Conservation (phyloP, 2,329 filamentous ascomycete species). For the Helicocarpus griseus region DNA sequence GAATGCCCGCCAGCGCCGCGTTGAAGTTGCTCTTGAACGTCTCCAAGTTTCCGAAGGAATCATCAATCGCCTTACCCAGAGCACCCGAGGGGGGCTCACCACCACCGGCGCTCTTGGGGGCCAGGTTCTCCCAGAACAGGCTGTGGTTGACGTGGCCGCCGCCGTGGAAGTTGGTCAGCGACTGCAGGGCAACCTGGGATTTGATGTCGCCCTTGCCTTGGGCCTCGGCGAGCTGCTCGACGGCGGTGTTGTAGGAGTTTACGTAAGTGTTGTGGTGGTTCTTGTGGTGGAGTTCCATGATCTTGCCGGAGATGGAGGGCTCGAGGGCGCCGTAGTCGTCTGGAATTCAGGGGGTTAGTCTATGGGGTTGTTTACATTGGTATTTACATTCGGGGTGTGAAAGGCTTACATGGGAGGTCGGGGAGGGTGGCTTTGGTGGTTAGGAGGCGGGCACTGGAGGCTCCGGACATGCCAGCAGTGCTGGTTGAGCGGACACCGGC, state of each 20-base stretch:
- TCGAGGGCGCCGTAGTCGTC: slow-evolving; percentile 97
- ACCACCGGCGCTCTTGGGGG: slow-evolving; percentile 51
- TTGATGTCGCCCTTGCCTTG: slow-evolving; percentile 45
- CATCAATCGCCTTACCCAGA: slow-evolving; percentile 49
- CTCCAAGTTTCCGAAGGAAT: slow-evolving; percentile 49
- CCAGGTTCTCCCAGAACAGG: slow-evolving; percentile 60
- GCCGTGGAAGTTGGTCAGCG: slow-evolving; percentile 56
- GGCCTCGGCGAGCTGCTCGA: slow-evolving; percentile 58
- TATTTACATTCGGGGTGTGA: background rate
- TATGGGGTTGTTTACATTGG: background rate
- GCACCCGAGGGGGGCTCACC: slow-evolving; percentile 52
- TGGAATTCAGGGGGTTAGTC: slow-evolving; percentile 30
- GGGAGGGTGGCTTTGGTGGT: slow-evolving; percentile 88
- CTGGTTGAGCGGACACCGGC: slow-evolving; percentile 46
- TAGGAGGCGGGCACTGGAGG: slow-evolving; percentile 66
- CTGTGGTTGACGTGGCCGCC: slow-evolving; percentile 55
- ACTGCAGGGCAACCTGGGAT: slow-evolving; percentile 50
- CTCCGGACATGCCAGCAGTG: slow-evolving; percentile 49
- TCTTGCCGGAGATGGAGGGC: slow-evolving; percentile 70
- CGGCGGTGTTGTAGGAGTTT: slow-evolving; percentile 72
- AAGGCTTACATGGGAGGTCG: slow-evolving; percentile 63
- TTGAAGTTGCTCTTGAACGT: slow-evolving; percentile 56
- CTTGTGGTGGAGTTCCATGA: slow-evolving; percentile 93
- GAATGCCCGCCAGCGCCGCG: slow-evolving; percentile 53
- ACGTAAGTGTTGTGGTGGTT: slow-evolving; percentile 95